A percentile compares a stretch with the other conserved stretches of the same genome.
Evolutionary conservation across 495 filamentous ascomycete genomes (phyloP).

Genomic region (Neurospora terricola): DNA sequence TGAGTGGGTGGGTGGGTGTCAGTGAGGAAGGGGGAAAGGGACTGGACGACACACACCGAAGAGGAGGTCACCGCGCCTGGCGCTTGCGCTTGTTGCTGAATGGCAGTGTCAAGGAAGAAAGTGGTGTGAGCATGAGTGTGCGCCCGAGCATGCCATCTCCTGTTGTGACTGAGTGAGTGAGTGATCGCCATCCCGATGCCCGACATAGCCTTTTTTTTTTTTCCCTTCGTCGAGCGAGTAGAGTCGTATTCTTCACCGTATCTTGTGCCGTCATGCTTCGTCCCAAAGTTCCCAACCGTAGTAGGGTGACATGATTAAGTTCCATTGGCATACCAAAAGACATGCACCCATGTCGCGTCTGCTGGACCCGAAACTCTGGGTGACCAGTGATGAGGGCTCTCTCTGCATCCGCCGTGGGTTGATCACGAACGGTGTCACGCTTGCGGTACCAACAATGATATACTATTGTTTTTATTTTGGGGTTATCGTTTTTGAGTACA

Average conservation of each 20-base stretch:
- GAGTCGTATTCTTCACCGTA: background rate
- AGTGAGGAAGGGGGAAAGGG: background rate
- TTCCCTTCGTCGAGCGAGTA: background rate
- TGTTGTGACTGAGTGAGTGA: background rate
- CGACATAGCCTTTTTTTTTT: background rate
- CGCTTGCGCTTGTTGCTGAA: background rate
- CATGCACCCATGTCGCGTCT: background rate
- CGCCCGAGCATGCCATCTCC: background rate
- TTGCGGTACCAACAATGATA: background rate
- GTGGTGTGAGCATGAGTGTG: background rate
- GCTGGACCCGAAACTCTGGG: background rate
- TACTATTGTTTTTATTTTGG: background rate
- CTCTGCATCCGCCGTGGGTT: background rate
- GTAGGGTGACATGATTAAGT: background rate
- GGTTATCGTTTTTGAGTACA: background rate
- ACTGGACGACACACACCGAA: background rate
- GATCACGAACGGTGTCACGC: background rate
- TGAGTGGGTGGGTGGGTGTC: background rate
- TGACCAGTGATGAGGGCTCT: background rate
- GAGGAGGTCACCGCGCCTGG: background rate
- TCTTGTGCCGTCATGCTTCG: background rate
- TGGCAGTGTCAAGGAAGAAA: background rate
- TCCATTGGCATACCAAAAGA: background rate
- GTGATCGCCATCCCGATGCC: background rate
- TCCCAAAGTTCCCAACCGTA: background rate